A percentile compares a stretch with the other conserved stretches of the same genome.
Evolutionary conservation across 2,329 filamentous ascomycete species (phyloP).

Genomic region (Aquanectria penicillioides): DNA sequence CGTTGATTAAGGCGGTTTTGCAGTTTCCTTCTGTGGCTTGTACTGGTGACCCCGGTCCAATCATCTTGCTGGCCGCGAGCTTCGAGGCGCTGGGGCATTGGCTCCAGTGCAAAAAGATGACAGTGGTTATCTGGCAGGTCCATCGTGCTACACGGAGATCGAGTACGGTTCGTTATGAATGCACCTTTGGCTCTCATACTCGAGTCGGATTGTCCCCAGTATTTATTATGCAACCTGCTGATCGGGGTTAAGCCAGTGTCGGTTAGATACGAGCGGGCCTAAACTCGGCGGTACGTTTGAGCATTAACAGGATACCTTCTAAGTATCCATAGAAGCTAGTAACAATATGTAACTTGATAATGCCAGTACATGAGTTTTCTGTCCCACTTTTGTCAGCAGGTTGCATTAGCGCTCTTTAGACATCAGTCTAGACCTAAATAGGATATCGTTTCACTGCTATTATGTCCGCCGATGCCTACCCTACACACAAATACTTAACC

Average conservation of each 20-base stretch:
- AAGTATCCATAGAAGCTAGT: neutral
- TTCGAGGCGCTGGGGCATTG: conserved; percentile 7
- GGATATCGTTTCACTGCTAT: no score
- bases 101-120: neutral
- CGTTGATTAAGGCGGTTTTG: conserved; percentile 42
- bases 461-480: no score
- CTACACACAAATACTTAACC: no score
- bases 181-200: neutral
- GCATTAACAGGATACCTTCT: neutral
- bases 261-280: neutral
- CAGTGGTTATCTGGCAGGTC: neutral
- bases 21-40: conserved; percentile 35
- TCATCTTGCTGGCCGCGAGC: conserved; percentile 35
- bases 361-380: neutral
- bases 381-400: conserved; percentile 6
- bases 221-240: conserved; percentile 12
- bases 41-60: conserved; percentile 46
- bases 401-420: neutral
- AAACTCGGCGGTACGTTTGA: neutral
- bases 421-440: neutral
- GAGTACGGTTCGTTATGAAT: neutral
- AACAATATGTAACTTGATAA: neutral
- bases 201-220: neutral
- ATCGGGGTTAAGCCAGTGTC: neutral
- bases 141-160: neutral